Evolutionary conservation across 2,329 filamentous ascomycete species (phyloP), one percentile per base, ranked within the genome.

Genomic region (Pseudogymnoascus sp.): DNA sequence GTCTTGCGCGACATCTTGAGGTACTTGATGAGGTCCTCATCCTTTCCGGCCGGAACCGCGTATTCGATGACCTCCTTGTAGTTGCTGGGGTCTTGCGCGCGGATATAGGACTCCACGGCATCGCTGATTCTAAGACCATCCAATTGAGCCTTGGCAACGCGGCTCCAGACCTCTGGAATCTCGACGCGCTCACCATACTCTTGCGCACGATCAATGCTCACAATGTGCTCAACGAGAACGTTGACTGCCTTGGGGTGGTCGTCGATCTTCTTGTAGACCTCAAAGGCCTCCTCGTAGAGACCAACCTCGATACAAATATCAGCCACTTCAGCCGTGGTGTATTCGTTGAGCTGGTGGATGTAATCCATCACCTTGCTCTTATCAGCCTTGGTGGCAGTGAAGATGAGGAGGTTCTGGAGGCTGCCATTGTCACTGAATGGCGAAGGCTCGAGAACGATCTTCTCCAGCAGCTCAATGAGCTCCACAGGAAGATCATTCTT

Each of bases 381-480:
- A 76, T 99, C 96, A 11, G 95, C 93, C 80, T 97, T 97, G 70
- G 92, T 92, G 50, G 96, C 95, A 26, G 95, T 99, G 72, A 97
- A 88, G 82, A 99, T 91, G 66, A 99, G 85, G 65, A 99, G 79
- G 77, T 99, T 99, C 78, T 99, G 96, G 64, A 99, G 82, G 75
- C 91, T 97, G 72, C 91, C 86, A 77, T 99, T 99, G 78, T 99
- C 96, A 71, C 91, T 97, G 82, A 99, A 99, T 4, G 91, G 91
- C 4, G 93, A 96, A n/a, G 95, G 96, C 81, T 99, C 95, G n/a
- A 99, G 81, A 33, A 99, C 93, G 69, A 99, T 99, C 86, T 97
- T 99, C 82, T 99, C 96, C 17, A 99, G 84, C 38, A 99, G 85
- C 76, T 99, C 96, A 71, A 99, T 97, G 61, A 99, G 84, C 80